Percentiles rank a stretch among this genome's conserved stretches.
Evolutionary conservation across 257 asterid species (phyloP).

Genomic region (Voacanga thouarsii): DNA sequence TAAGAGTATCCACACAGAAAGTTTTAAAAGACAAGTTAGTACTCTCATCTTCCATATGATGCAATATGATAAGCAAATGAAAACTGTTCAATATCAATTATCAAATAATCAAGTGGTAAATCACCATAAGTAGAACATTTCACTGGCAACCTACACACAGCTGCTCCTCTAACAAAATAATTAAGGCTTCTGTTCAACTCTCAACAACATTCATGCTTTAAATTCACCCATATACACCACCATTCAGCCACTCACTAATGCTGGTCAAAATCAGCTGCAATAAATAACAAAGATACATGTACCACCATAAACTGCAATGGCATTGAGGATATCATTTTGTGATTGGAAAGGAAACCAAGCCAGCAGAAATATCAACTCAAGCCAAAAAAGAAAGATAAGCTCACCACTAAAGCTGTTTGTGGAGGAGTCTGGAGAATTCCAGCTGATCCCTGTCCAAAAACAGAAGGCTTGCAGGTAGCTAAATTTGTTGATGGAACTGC

Average conservation of each 20-base stretch:
- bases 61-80: not conserved
- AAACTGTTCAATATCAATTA: not conserved
- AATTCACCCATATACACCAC: not conserved
- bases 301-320: not conserved
- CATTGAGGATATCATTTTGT: not conserved
- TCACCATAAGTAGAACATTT: not conserved
- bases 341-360: not conserved
- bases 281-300: not conserved
- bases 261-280: not conserved
- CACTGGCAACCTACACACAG: not conserved
- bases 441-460: slow-evolving; percentile 39
- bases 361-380: not conserved
- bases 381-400: slow-evolving; percentile 16
- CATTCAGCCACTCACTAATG: not conserved
- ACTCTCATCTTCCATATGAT: not conserved
- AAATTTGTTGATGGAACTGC: slow-evolving; percentile 43
- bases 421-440: slow-evolving; percentile 47
- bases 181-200: not conserved
- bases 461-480: slow-evolving; percentile 33
- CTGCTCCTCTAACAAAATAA: not conserved
- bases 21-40: not conserved
- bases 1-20: not conserved
- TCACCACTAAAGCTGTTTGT: slow-evolving; percentile 50
- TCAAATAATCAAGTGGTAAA: not conserved
- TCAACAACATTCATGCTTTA: not conserved